Evolutionary conservation across 1,284 basidiomycete genomes (phyloP).

Genomic region (Vanrija humicola): DNA sequence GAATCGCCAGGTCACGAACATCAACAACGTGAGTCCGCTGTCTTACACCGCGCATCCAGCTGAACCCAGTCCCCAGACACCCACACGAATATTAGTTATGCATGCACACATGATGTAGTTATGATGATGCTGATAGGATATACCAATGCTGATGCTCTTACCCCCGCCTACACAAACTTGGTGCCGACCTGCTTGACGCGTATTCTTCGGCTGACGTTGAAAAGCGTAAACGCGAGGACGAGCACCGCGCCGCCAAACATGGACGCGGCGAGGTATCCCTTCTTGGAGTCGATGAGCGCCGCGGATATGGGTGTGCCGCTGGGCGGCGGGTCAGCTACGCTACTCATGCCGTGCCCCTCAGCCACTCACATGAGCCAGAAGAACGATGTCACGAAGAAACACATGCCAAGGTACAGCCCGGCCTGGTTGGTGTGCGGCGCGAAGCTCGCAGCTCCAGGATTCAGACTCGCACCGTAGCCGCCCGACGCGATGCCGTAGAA

Average conservation of each 20-base stretch:
- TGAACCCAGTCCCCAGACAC: no score
- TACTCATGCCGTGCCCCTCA: no score
- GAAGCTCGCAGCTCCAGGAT: constrained; percentile 31
- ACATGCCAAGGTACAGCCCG: constrained; percentile 38
- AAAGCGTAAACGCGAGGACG: not conserved
- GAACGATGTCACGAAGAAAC: constrained; percentile 10
- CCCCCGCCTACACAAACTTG: constrained; percentile 3
- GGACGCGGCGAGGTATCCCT: constrained; percentile 27
- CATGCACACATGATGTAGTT: no score
- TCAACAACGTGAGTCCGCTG: no score
- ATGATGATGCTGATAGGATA: no score
- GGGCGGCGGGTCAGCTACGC: no score
- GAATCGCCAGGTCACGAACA: no score
- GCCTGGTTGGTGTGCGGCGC: constrained; percentile 29
- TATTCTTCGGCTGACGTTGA: constrained; percentile 2
- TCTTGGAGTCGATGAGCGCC: constrained; percentile 23
- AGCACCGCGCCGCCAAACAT: constrained; percentile 31
- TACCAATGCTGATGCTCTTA: no score
- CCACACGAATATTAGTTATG: no score
- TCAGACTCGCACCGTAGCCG: constrained; percentile 29
- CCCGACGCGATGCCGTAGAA: constrained; percentile 34
- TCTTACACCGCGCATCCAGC: no score
- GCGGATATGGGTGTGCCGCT: constrained; percentile 30
- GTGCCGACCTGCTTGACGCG: constrained; percentile 11
- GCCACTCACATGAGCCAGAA: no score